Conservation (phyloP, 2,329 filamentous ascomycete species). For the Fusarium graminum region DNA sequence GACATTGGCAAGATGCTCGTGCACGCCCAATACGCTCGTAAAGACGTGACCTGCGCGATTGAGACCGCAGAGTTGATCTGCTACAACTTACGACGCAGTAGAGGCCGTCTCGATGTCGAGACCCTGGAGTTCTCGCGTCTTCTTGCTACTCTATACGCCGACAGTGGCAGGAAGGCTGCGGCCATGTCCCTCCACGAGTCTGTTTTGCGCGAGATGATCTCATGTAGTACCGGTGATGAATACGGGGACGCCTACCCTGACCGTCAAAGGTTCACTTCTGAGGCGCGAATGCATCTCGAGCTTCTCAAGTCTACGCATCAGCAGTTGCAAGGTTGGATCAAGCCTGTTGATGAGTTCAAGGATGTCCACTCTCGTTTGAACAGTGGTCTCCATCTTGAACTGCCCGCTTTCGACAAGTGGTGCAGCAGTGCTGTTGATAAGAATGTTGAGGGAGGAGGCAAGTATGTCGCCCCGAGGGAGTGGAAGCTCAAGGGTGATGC, state of each 20-base stretch:
- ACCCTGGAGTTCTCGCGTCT: slow-evolving; percentile 46
- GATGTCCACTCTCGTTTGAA: slow-evolving; percentile 39
- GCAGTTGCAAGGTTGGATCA: slow-evolving; percentile 41
- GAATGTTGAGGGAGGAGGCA: slow-evolving; percentile 35
- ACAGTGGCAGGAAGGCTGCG: slow-evolving; percentile 15
- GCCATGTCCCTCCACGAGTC: slow-evolving; percentile 45
- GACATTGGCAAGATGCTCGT: slow-evolving; percentile 46
- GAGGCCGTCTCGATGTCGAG: slow-evolving; percentile 45
- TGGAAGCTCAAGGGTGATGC: slow-evolving; percentile 40
- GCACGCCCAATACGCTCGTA: slow-evolving; percentile 37
- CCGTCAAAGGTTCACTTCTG: slow-evolving; percentile 23
- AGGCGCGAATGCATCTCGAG: slow-evolving; percentile 41
- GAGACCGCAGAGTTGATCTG: slow-evolving; percentile 45
- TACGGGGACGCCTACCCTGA: slow-evolving; percentile 23
- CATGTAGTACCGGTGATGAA: slow-evolving; percentile 25
- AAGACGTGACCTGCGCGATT: slow-evolving; percentile 35
- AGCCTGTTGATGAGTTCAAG: slow-evolving; percentile 33
- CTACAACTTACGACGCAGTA: slow-evolving; percentile 48
- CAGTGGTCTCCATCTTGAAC: slow-evolving; percentile 26
- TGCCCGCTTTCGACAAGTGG: slow-evolving; percentile 45
- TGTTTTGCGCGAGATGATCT: slow-evolving; percentile 43
- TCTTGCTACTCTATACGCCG: slow-evolving; percentile 42
- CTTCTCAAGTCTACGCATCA: slow-evolving; percentile 37
- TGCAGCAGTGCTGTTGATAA: slow-evolving; percentile 30
- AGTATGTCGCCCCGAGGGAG: slow-evolving; percentile 31